A percentile compares a stretch with the other conserved stretches of the same genome.
These are phyloP conservation scores for Mycosphaerelloides madeirae DNA, from an alignment of 2,329 filamentous ascomycete species.

Conservation along the genomic window DNA sequence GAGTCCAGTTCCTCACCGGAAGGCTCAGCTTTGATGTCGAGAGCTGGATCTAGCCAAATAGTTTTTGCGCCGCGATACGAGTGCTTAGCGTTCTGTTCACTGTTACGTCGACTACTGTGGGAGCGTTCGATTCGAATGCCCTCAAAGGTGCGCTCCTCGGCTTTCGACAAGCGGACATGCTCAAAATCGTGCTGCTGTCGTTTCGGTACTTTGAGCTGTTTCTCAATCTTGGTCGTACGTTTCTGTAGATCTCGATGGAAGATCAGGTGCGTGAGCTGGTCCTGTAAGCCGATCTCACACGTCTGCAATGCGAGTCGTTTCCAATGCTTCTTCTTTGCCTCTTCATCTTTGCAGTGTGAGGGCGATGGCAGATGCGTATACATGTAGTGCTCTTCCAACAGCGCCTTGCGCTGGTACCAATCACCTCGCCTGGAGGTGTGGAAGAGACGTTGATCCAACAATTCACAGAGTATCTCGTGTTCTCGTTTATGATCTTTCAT, in stretches of 20 bases:
- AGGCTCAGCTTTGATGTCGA: slow-evolving; percentile 5
- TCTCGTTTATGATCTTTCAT: slow-evolving; percentile 77
- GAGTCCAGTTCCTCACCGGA: slow-evolving; percentile 1
- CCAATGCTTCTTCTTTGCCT: slow-evolving; percentile 76
- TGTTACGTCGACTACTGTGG: slow-evolving; percentile 23
- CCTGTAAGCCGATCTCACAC: slow-evolving; percentile 81
- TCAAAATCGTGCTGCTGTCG: slow-evolving; percentile 89
- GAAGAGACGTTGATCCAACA: slow-evolving; percentile 77
- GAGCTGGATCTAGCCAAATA: slow-evolving; percentile 70
- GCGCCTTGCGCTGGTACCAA: slow-evolving; percentile 93
- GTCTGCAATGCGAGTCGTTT: slow-evolving; percentile 69
- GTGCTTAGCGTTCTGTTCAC: slow-evolving; percentile 31
- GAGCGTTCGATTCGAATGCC: slow-evolving; percentile 64
- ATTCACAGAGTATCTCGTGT: slow-evolving; percentile 65
- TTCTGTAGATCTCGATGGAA: slow-evolving; percentile 95
- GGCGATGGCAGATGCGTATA: slow-evolving; percentile 51
- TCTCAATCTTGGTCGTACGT: slow-evolving; percentile 86
- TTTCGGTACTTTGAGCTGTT: slow-evolving; percentile 72
- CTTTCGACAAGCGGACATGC: slow-evolving; percentile 72
- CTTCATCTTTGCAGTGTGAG: slow-evolving; percentile 43
- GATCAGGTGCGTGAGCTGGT: slow-evolving; percentile 83
- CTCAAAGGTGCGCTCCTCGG: slow-evolving; percentile 67
- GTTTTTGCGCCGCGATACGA: slow-evolving; percentile 60
- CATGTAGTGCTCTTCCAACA: slow-evolving; percentile 96
- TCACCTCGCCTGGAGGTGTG: slow-evolving; percentile 77